Conservation (phyloP, 768 basidiomycete species). For the Peribolospora baueri region DNA sequence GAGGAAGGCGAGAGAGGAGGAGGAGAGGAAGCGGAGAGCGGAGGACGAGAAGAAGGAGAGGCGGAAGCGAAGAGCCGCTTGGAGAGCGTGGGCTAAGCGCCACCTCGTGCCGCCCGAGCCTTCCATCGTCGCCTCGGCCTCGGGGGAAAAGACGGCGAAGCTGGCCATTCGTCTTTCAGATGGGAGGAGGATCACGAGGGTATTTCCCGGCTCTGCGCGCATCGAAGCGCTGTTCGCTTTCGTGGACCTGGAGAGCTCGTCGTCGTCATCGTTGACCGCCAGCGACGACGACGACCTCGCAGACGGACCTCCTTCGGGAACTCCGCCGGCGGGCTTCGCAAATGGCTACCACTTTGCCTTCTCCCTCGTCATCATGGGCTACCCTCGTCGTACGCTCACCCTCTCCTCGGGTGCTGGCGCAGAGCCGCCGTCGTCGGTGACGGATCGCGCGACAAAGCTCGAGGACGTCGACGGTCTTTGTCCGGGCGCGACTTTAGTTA, state of each 20-base stretch:
- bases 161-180: conserved; percentile 34
- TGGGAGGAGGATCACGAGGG: conserved; percentile 32
- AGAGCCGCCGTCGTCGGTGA: too few relatives aligned
- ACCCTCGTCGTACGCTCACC: conserved; percentile 1
- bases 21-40: conserved; percentile 15
- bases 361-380: conserved; percentile 2
- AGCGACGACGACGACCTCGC: neutral
- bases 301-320: neutral
- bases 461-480: too few relatives aligned
- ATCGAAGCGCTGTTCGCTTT: conserved; percentile 46
- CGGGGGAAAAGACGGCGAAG: conserved; percentile 24
- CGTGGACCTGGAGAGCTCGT: conserved; percentile 26
- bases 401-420: neutral
- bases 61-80: conserved; percentile 14
- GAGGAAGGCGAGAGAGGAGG: conserved; percentile 18
- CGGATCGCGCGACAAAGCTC: too few relatives aligned
- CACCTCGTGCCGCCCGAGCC: conserved; percentile 25
- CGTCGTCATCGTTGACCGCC: too few relatives aligned
- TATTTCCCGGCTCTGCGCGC: conserved; percentile 28
- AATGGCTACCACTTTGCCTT: conserved; percentile 3
- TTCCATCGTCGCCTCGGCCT: conserved; percentile 15
- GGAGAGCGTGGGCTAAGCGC: conserved; percentile 37
- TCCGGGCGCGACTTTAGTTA: too few relatives aligned
- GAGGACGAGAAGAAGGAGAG: conserved; percentile 14
- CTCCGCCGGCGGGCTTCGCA: neutral